Evolutionary conservation across 2,329 filamentous ascomycete genomes (phyloP), one percentile per base, ranked within the genome.

Genomic region (Colletotrichum cereale): DNA sequence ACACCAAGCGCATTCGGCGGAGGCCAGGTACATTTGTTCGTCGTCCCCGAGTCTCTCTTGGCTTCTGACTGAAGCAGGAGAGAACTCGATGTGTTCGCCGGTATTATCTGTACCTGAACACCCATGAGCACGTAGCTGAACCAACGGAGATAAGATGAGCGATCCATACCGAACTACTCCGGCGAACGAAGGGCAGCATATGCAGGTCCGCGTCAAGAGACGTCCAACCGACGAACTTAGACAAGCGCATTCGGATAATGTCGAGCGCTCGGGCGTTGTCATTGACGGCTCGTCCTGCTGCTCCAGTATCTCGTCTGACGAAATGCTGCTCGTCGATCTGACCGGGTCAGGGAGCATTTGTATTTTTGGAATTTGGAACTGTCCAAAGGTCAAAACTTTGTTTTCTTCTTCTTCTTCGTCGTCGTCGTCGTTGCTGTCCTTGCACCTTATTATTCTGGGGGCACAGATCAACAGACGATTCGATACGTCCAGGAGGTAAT

Each of bases 231-330:
- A 52, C n/a, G 60, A 52, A 50, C 34, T 52, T 40, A 14, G 34
- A 21, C 24, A 62, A 42, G 61, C 61, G 48, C 48, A 63, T 63
- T 63, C 61, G 61, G 61, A 63, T 40, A 63, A 63, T 38, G 6
- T 63, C 48, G 29, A 55, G 24, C 14, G 18, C 36, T 34, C 26
- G 48, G 36, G 48, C 47, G 31, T 44, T 40, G 48, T 55, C 26
- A 18, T 44, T 47, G 56, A 60, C 48, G 48, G 48, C 50, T 42
- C 36, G 26, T 57, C 55, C 7, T 57, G 55, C 21, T 63, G 48
- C 11, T 44, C 61, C 8, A n/a, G 34, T 26, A 42, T 55, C 61
- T 63, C 48, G 38, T 42, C 61, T 53, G 48, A 63, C 24, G 34
- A 42, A 36, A 26, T 50, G n/a, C 12, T 24, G 48, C 48, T 21